Evolutionary conservation across 2,329 filamentous ascomycete species (phyloP).

Genomic region (Rhynchosporium agropyri): DNA sequence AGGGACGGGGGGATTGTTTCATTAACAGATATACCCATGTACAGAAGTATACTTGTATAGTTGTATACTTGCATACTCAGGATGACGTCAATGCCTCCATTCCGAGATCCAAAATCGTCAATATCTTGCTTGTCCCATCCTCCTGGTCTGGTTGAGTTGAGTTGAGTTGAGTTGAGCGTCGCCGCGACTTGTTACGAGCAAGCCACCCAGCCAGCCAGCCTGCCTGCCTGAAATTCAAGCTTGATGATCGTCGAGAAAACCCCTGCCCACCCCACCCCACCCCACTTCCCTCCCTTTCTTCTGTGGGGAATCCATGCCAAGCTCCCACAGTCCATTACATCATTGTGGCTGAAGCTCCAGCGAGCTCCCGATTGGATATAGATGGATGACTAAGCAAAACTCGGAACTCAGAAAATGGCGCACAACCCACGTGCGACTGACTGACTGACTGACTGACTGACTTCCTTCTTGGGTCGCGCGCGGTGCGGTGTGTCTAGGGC

Average conservation of each 20-base stretch:
- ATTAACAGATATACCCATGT: background rate
- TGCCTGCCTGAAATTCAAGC: background rate
- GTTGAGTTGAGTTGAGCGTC: too few relatives aligned
- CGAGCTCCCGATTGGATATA: background rate
- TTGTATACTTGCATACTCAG: background rate
- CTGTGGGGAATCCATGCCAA: constrained; percentile 16
- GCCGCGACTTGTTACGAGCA: too few relatives aligned
- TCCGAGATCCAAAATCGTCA: background rate
- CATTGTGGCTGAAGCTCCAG: constrained; percentile 17
- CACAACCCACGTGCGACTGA: too few relatives aligned
- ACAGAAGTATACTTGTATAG: background rate
- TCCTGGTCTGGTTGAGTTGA: too few relatives aligned
- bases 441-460: background rate
- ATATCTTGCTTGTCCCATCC: background rate
- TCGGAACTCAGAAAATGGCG: too few relatives aligned
- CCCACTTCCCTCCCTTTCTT: background rate
- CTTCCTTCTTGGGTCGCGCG: background rate
- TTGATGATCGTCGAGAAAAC: background rate
- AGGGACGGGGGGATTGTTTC: background rate
- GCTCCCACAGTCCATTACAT: background rate
- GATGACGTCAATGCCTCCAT: constrained; percentile 13
- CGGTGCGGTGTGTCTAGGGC: background rate
- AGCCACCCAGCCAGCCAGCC: too few relatives aligned
- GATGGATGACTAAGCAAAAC: background rate
- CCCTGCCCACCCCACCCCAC: background rate